Base-by-base conservation (phyloP, 1,284 basidiomycete species). In the Blastosporella zonata region DNA sequence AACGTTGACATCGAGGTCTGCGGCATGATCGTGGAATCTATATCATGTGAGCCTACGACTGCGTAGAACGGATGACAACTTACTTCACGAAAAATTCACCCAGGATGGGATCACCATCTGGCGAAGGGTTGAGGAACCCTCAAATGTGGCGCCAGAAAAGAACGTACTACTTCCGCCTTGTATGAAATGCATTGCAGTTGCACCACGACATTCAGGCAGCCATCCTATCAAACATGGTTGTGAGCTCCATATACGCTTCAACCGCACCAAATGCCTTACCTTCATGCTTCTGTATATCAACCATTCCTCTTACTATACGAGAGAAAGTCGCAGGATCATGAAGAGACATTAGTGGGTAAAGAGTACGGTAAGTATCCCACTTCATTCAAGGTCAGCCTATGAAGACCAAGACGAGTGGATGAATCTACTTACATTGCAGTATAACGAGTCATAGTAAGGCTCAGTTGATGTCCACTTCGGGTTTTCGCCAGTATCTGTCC, bases 31-130 rank as follows among this genome's bases (percentile, higher is more conserved):
- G 6, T 63, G 69, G 51, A 76, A 77, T 57, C 77, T 78, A 47
- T 65, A 50, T 74, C 69, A 74, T 3, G 80, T 63, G n/a, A 82
- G 63, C 7, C 6, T 29, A 0, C 18, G 12, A 20, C 7, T 13
- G 3, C 3, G 79, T 37, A 10, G 78, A 27, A 62, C 67, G 56
- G 80, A 82, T 4, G 0, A 82, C 62, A 13, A 15, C 9, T n/a
- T 60, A 82, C 80, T 84, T 85, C 41, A 84, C 79, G 53, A 78
- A 78, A 64, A 83, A 84, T 62, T 85, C 82, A 15, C 72, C 78
- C 1, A 85, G 65, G 40, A 84, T 82, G 0, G 81, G 81, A 57
- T 84, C 81, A 0, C 69, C 82, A 55, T 84, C 81, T 83, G 1
- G 74, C 59, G 44, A 74, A 70, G 1, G 71, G 67, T 70, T 73